phyloP scores from a whole-genome alignment of 176 grass and related monocot genomes.

The Carex littledalei region DNA sequence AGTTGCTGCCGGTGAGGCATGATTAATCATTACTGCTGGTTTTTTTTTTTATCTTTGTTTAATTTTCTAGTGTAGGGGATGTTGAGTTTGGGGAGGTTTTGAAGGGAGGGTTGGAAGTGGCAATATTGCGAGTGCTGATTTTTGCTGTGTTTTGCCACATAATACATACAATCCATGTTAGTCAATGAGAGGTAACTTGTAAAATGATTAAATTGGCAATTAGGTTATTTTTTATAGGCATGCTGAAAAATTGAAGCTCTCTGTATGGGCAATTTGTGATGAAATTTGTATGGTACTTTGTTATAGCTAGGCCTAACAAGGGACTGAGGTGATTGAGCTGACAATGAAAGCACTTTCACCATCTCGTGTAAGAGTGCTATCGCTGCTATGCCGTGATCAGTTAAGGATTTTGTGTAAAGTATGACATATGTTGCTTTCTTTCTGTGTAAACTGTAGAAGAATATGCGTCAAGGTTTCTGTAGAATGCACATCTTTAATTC shows the following conservation, averaged over 20 bases:
- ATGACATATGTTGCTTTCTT: not conserved
- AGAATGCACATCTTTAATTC: too few relatives aligned
- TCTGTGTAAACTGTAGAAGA: not conserved
- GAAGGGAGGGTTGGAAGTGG: not conserved
- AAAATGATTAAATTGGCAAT: not conserved
- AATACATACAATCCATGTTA: not conserved
- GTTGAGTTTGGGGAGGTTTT: not conserved
- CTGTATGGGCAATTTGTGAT: not conserved
- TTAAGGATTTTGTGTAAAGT: not conserved
- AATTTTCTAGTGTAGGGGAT: constrained; percentile 6
- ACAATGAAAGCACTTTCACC: not conserved
- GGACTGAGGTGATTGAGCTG: not conserved
- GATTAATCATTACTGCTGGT: not conserved
- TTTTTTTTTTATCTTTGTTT: not conserved
- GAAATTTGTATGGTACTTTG: not conserved
- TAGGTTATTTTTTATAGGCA: not conserved
- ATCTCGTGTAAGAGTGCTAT: not conserved
- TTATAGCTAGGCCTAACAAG: not conserved
- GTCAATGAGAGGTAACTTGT: constrained; percentile 1
- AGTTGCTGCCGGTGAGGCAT: constrained; percentile 4
- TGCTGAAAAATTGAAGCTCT: not conserved
- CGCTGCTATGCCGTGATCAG: not conserved
- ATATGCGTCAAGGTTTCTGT: too few relatives aligned
- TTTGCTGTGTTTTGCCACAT: constrained; percentile 1
- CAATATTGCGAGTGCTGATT: not conserved